Conservation (phyloP, 805 yeast species). For the Clavispora santaluciae region DNA sequence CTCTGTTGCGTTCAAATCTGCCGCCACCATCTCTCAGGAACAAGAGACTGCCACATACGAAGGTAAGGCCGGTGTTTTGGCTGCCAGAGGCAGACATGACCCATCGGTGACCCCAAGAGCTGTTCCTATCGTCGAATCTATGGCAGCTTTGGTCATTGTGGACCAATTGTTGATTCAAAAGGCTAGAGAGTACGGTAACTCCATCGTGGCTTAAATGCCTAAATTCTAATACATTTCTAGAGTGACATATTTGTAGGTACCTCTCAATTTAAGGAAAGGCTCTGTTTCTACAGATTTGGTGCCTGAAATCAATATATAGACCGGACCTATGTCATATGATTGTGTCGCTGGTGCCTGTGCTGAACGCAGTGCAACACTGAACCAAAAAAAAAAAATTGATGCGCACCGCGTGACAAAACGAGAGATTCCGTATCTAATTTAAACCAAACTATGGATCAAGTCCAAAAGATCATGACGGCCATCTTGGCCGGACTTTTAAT, state of each 20-base stretch:
- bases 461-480: constrained; percentile 12
- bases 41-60: constrained; percentile 86
- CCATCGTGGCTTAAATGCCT: constrained; percentile 4
- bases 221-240: too few species aligned
- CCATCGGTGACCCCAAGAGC: constrained; percentile 99
- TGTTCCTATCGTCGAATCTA: constrained; percentile 95
- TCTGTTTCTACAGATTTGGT: too few species aligned
- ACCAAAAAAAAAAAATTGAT: background rate
- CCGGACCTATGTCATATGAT: too few species aligned
- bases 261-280: too few species aligned
- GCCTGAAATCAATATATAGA: too few species aligned
- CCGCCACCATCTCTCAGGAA: constrained; percentile 93
- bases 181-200: constrained; percentile 52
- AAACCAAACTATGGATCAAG: constrained; percentile 9
- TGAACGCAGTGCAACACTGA: too few species aligned
- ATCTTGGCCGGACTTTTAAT: constrained; percentile 13
- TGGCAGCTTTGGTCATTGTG: constrained; percentile 92
- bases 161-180: constrained; percentile 84
- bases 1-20: constrained; percentile 95
- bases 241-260: too few species aligned
- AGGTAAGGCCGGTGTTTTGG: constrained; percentile 81
- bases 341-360: too few species aligned
- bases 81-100: constrained; percentile 97
- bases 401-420: background rate
- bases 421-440: background rate